Percentiles rank a stretch among this genome's conserved stretches.
Conservation (phyloP, 352 stramenopile species). For the Pythium rishiriense region DNA sequence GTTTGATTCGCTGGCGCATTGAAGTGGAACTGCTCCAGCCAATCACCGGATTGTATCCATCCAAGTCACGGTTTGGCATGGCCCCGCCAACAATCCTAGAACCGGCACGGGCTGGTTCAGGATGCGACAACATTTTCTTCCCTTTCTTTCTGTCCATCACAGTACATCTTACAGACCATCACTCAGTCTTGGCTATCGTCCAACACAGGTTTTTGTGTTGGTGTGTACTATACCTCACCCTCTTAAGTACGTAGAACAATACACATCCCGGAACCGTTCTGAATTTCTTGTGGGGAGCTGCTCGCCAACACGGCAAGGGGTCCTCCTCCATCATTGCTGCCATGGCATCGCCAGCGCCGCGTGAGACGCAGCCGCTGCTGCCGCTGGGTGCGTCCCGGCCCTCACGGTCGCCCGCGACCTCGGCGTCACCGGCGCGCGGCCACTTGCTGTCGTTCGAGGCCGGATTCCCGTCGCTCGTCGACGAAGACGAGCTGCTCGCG, state of each 20-base stretch:
- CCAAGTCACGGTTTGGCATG: conserved; percentile 27
- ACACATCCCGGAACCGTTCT: background rate
- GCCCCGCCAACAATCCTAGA: conserved; percentile 20
- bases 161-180: conserved; percentile 3
- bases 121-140: background rate
- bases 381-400: background rate
- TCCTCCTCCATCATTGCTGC: background rate
- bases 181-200: background rate
- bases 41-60: conserved; percentile 29
- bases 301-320: background rate
- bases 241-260: conserved; percentile 13
- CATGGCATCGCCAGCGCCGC: background rate
- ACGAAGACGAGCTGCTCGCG: conserved; percentile 22
- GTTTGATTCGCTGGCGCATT: conserved; percentile 21
- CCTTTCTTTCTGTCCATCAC: background rate
- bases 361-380: conserved; percentile 24
- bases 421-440: conserved; percentile 9
- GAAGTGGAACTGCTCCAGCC: conserved; percentile 4
- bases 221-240: background rate
- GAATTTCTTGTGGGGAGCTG: conserved; percentile 13
- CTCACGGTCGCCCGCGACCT: conserved; percentile 4
- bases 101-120: conserved; percentile 17
- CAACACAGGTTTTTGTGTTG: background rate
- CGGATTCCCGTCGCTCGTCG: conserved; percentile 29
- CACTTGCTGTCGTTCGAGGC: conserved; percentile 26